These are phyloP conservation scores for Chaetomium sp. DNA, from an alignment of 2,329 filamentous ascomycete genomes.

Conservation along the genomic window DNA sequence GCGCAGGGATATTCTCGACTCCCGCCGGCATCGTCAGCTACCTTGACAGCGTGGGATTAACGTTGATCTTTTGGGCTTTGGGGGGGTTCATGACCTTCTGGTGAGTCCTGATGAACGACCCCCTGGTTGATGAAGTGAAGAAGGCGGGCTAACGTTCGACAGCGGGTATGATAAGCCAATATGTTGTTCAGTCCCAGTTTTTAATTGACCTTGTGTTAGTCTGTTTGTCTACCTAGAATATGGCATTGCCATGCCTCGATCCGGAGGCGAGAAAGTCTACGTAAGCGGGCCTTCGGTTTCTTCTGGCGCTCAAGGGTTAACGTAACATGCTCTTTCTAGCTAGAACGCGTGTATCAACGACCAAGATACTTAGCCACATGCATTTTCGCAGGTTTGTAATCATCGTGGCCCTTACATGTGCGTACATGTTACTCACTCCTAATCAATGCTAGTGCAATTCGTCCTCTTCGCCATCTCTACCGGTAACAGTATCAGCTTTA, in stretches of 20 bases:
- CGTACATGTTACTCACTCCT: background rate
- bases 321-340: slow-evolving; percentile 5
- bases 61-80: slow-evolving; percentile 43
- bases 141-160: background rate
- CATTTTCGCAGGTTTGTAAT: slow-evolving; percentile 26
- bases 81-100: slow-evolving; percentile 41
- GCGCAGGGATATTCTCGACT: slow-evolving; percentile 44
- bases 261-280: slow-evolving; percentile 37
- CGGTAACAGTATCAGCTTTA: slow-evolving; percentile 31
- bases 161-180: slow-evolving; percentile 19
- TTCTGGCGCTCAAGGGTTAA: background rate
- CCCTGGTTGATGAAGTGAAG: background rate
- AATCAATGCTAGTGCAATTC: slow-evolving; percentile 26
- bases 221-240: slow-evolving; percentile 41
- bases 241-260: slow-evolving; percentile 40
- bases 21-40: slow-evolving; percentile 38
- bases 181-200: background rate
- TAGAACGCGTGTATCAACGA: slow-evolving; percentile 30
- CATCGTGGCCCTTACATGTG: background rate
- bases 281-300: slow-evolving; percentile 28
- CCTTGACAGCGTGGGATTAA: slow-evolving; percentile 39
- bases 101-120: slow-evolving; percentile 28
- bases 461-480: slow-evolving; percentile 32
- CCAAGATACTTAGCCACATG: slow-evolving; percentile 32
- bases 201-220: slow-evolving; percentile 10